Base-by-base conservation (phyloP, 768 basidiomycete species). In the Mycena metata region DNA sequence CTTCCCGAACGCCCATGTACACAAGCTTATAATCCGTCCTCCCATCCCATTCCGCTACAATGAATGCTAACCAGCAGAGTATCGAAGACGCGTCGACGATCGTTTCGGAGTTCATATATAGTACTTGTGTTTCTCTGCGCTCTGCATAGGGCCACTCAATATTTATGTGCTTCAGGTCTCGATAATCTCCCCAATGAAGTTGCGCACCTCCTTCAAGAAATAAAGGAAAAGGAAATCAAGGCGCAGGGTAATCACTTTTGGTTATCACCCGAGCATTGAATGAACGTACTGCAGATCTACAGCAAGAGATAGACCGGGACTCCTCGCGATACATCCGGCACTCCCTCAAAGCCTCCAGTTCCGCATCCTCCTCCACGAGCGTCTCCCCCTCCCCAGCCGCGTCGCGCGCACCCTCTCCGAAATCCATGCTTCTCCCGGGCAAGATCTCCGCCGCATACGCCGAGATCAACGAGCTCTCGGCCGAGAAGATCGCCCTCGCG, bases 181-280 rank as follows among this genome's bases (percentile, higher is more conserved):
- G 87, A 89, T 65, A 88, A 88, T 73, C 75, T 89, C 12, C 87
- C 87, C 2, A 78, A 80, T 64, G 87, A 89, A 76, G 84, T 88
- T 3, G 80, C 82, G 26, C 85, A 87, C 72, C 74, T 88, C 42
- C 76, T 88, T 26, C 83, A 85, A 67, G 87, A 89, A 74, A 87
- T 89, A 55, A 84, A 78, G 64, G 76, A 81, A 46, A 82, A 83
- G 69, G 87, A 89, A 58, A 78, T 73, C 21, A 79, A 79, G 59
- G 79, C 79, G 0, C 81, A 83, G 78, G 84, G 85, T 86, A 42
- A 19, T n/a, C 3, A 11, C 12, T 8, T 41, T 21, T 49, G 12
- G 0, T 35, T 11, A 16, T 12, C 23, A 19, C 13, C 2, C 16
- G 3, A 35, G 5, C 2, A 30, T 11, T 8, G 26, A 64, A 43